A percentile compares a stretch with the other conserved stretches of the same genome.
phyloP scores from a whole-genome alignment of 768 basidiomycete genomes.

The Multifurca ochricompacta region DNA sequence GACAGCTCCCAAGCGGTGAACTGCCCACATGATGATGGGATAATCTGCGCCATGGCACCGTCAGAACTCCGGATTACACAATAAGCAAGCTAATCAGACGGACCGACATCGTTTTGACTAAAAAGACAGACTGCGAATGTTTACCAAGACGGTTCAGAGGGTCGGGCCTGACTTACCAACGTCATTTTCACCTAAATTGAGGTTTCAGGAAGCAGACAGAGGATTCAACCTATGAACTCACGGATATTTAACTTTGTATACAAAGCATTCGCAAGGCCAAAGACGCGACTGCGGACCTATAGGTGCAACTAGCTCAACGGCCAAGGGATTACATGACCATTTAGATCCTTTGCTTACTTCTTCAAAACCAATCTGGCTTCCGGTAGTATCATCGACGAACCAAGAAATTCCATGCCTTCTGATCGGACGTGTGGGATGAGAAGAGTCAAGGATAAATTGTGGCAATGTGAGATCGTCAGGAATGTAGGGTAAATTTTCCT shows the following conservation, averaged over 20 bases:
- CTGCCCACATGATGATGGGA: constrained; percentile 17
- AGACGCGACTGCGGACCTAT: constrained; percentile 30
- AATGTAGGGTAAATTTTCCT: neutral
- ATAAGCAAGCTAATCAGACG: neutral
- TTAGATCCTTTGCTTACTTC: constrained; percentile 25
- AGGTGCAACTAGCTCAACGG: too few relatives aligned
- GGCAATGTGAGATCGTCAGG: neutral
- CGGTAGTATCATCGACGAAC: constrained; percentile 35
- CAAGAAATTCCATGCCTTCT: constrained; percentile 25
- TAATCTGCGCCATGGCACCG: neutral
- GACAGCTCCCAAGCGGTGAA: constrained; percentile 22
- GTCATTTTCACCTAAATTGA: constrained; percentile 30
- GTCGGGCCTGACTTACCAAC: constrained; percentile 27
- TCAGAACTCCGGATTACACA: neutral
- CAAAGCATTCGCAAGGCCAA: constrained; percentile 32
- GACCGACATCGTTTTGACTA: constrained; percentile 25
- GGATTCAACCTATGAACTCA: constrained; percentile 18
- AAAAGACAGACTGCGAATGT: constrained; percentile 19
- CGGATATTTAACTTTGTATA: constrained; percentile 28
- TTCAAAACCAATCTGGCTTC: constrained; percentile 27
- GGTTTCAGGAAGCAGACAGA: neutral
- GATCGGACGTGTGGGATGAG: neutral
- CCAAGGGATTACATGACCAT: neutral
- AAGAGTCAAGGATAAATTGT: neutral
- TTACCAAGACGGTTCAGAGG: neutral